Conservation (phyloP, 768 basidiomycete genomes). For the Suillus bovinus region DNA sequence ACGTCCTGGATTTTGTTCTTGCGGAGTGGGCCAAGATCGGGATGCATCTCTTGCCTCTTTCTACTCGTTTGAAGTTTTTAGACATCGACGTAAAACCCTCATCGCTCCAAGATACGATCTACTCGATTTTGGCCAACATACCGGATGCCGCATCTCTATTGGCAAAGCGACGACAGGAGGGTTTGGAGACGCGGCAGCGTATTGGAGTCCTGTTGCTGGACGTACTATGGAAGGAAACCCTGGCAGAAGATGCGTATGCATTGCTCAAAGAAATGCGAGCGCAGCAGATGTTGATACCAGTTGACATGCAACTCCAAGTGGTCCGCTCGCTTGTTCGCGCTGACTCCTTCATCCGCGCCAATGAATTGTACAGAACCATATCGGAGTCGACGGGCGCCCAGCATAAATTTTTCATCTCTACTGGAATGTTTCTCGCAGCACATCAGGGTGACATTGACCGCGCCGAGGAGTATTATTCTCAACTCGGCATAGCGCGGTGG, state of each 20-base stretch:
- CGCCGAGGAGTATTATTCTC: conserved; percentile 45
- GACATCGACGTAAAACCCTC: not conserved
- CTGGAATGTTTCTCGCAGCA: conserved; percentile 54
- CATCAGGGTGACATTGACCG: conserved; percentile 49
- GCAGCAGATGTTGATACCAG: conserved; percentile 34
- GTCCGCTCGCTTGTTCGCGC: conserved; percentile 45
- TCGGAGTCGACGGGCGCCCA: conserved; percentile 19
- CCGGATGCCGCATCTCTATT: conserved; percentile 33
- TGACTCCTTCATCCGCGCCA: conserved; percentile 42
- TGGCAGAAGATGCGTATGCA: conserved; percentile 39
- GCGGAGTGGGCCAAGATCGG: conserved; percentile 38
- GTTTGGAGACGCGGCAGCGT: conserved; percentile 26
- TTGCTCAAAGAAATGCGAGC: conserved; percentile 43
- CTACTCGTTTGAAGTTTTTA: not conserved
- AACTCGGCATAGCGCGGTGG: conserved; percentile 33
- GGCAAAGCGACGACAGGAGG: conserved; percentile 23
- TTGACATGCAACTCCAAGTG: conserved; percentile 34
- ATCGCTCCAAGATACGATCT: conserved; percentile 32
- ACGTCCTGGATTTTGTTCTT: conserved; percentile 41
- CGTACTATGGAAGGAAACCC: conserved; percentile 33
- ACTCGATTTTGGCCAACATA: conserved; percentile 31
- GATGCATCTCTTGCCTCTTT: conserved; percentile 3
- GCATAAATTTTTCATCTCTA: conserved; percentile 32
- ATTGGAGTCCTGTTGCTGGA: conserved; percentile 45
- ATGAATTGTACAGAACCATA: conserved; percentile 41